Base-by-base conservation (phyloP, 2,329 filamentous ascomycete species). In the Daldinia sp. region DNA sequence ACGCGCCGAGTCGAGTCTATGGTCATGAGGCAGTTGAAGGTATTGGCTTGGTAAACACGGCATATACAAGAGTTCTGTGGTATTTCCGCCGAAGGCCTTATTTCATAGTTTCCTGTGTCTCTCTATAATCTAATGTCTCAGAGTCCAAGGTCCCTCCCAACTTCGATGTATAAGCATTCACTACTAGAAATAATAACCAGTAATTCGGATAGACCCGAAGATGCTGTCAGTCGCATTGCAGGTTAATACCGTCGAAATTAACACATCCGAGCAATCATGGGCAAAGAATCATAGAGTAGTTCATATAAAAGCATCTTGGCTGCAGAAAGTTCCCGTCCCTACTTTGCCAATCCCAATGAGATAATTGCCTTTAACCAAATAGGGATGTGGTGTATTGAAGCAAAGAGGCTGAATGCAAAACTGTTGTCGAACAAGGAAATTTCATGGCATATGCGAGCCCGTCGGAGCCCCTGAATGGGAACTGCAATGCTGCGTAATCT, bases 371-470 rank as follows among this genome's bases (percentile, higher is more conserved):
- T 67, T 69, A 61, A 65, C 63, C 61, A 60, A 50, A 65, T 61
- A 48, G 37, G 48, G 51, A 61, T 50, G 64, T 23, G 63, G 18
- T 65, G 57, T 50, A 54, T 62, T 60, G 51, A 63, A 41, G 51
- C n/a, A 58, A 67, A 71, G 69, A 69, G 69, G 67, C 67, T 71
- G 67, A 71, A 71, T 71, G 65, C 60, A 37, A 54, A 15, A 23
- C 18, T 61, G 15, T 23, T 41, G 39, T 65, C 44, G 41, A 59
- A 51, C 33, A 51, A 42, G 33, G 48, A 30, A 44, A 48, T 23
- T 59, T 54, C 35, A 56, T 48, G 46, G 20, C 13, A 28, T 60
- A 54, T 33, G 23, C 13, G 20, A 41, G 26, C 39, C 12, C 51
- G 46, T 57, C 59, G 46, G 41, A 20, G 44, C 60, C 60, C 33